phyloP scores from a whole-genome alignment of 495 filamentous ascomycete species.

The Monascus purpureus region DNA sequence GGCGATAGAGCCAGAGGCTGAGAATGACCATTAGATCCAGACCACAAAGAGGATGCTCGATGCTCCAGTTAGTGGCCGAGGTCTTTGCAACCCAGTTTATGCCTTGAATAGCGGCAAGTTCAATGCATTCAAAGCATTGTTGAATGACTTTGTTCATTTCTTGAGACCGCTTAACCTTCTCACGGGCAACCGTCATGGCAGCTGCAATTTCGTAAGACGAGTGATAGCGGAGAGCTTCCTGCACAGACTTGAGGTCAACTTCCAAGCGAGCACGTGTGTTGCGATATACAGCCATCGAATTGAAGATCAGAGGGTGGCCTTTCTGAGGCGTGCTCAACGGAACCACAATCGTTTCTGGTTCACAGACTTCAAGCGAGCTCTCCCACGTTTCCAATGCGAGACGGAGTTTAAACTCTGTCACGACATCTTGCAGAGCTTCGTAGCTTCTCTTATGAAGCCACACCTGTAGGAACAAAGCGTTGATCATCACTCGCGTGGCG shows the following conservation, averaged over 20 bases:
- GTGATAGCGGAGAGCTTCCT: slow-evolving; percentile 94
- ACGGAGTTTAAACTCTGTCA: slow-evolving; percentile 95
- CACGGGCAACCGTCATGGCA: slow-evolving; percentile 86
- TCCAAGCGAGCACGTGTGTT: slow-evolving; percentile 86
- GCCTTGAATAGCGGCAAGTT: slow-evolving; percentile 85
- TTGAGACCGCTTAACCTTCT: slow-evolving; percentile 82
- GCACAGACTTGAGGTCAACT: slow-evolving; percentile 88
- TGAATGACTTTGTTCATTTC: slow-evolving; percentile 99
- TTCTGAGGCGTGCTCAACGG: slow-evolving; percentile 91
- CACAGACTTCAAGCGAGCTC: slow-evolving; percentile 84
- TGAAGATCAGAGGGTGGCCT: slow-evolving; percentile 96
- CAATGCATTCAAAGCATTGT: slow-evolving; percentile 95
- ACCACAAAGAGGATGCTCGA: slow-evolving; percentile 93
- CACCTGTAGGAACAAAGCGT: slow-evolving; percentile 93
- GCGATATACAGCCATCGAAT: slow-evolving; percentile 94
- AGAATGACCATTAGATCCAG: slow-evolving; percentile 98
- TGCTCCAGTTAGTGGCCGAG: slow-evolving; percentile 96
- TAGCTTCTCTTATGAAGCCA: slow-evolving; percentile 98
- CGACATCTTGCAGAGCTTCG: slow-evolving; percentile 88
- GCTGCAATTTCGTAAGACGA: slow-evolving; percentile 93
- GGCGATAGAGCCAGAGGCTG: slow-evolving; percentile 92
- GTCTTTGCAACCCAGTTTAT: slow-evolving; percentile 97
- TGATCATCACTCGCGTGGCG: slow-evolving; percentile 96
- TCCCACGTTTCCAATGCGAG: slow-evolving; percentile 97
- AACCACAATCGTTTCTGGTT: slow-evolving; percentile 81